Conservation (phyloP, 805 yeast genomes). For the Starmera caribaea region DNA sequence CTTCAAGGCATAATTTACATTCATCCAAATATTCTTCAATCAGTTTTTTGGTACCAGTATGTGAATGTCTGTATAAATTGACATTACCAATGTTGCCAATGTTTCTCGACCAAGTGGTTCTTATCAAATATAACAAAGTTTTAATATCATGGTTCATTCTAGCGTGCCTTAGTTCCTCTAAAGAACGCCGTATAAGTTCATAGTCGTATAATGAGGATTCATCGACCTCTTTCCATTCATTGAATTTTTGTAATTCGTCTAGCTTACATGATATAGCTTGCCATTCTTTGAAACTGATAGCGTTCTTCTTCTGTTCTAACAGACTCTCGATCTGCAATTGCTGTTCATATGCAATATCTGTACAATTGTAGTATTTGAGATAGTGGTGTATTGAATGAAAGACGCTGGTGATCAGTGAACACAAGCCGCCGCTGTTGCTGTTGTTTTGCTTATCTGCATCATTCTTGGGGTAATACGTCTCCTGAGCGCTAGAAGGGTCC, state of each 20-base stretch:
- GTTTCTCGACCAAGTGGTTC: slow-evolving; percentile 82
- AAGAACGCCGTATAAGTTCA: slow-evolving; percentile 40
- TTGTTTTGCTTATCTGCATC: neutral
- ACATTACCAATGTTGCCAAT: slow-evolving; percentile 82
- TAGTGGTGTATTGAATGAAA: neutral
- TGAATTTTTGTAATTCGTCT: slow-evolving; percentile 55
- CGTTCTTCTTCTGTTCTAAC: slow-evolving; percentile 34
- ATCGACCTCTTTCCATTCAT: slow-evolving; percentile 59
- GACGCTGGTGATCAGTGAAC: neutral
- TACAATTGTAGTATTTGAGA: slow-evolving; percentile 3
- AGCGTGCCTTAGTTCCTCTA: slow-evolving; percentile 49
- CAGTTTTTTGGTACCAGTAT: slow-evolving; percentile 74
- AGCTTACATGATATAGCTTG: slow-evolving; percentile 46
- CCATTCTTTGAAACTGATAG: slow-evolving; percentile 59
- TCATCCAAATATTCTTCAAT: slow-evolving; percentile 80
- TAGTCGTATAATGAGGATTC: slow-evolving; percentile 69
- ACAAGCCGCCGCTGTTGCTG: neutral
- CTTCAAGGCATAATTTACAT: slow-evolving; percentile 43
- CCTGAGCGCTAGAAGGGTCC: slow-evolving; percentile 2
- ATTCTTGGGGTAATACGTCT: neutral
- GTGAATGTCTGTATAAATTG: slow-evolving; percentile 65
- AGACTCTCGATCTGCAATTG: slow-evolving; percentile 26
- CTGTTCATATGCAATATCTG: slow-evolving; percentile 16
- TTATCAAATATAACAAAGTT: slow-evolving; percentile 56
- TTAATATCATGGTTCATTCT: slow-evolving; percentile 48